A percentile compares a stretch with the other conserved stretches of the same genome.
Evolutionary conservation across 2,329 filamentous ascomycete species (phyloP).

Genomic region (Aspergillus versicolor): DNA sequence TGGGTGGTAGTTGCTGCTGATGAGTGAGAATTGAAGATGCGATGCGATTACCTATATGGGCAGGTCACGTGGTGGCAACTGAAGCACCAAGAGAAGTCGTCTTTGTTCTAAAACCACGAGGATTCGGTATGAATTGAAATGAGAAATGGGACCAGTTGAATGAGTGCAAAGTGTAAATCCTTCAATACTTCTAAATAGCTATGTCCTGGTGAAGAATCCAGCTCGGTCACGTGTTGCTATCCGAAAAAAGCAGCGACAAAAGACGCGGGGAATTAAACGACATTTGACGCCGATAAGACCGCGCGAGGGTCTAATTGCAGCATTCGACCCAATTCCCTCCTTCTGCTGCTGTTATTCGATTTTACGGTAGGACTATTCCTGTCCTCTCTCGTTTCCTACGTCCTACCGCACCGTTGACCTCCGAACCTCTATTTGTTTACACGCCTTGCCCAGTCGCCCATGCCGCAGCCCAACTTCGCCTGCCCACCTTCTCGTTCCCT

Average conservation of each 20-base stretch:
- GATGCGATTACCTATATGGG: background rate
- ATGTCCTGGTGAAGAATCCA: no score
- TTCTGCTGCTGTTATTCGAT: background rate
- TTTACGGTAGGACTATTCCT: background rate
- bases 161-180: no score
- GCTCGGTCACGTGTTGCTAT: background rate
- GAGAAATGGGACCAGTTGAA: background rate
- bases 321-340: background rate
- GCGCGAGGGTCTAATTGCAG: background rate
- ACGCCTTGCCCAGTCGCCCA: background rate
- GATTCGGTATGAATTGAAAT: background rate
- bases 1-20: background rate
- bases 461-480: background rate
- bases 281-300: background rate
- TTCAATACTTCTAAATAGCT: no score
- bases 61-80: conserved; percentile 1
- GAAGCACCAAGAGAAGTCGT: background rate
- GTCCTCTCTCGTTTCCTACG: background rate
- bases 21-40: background rate
- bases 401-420: background rate
- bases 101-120: background rate
- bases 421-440: conserved; percentile 11
- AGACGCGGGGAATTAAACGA: background rate
- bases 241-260: conserved; percentile 4
- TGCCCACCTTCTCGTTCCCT: background rate